phyloP scores from a whole-genome alignment of 73 alveolate genomes.

The Symbiodinium pilosum region DNA sequence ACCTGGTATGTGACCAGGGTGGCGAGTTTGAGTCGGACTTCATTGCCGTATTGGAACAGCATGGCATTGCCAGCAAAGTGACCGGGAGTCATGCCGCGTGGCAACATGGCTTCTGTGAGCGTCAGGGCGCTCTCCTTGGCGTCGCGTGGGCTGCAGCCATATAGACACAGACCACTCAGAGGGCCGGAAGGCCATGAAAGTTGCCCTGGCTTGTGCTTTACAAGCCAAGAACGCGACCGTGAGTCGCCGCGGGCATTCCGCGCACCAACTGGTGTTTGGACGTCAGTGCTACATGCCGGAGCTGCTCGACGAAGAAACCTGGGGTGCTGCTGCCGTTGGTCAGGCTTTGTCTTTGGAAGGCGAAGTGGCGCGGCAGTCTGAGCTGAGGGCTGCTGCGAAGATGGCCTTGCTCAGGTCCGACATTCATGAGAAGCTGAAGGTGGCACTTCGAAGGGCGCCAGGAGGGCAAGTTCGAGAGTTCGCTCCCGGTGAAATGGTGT shows the following conservation, averaged over 20 bases:
- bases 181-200: neutral
- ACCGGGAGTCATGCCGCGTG: neutral
- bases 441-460: neutral
- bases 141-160: neutral
- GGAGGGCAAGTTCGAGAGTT: neutral
- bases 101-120: neutral
- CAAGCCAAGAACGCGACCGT: neutral
- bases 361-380: neutral
- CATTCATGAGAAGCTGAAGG: neutral
- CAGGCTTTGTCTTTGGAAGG: conserved; percentile 5
- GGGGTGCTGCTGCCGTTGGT: neutral
- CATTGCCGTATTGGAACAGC: neutral
- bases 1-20: neutral
- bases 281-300: neutral
- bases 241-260: neutral
- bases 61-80: neutral
- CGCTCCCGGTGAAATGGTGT: neutral
- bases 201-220: neutral
- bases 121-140: neutral
- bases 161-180: neutral
- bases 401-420: neutral
- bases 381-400: neutral
- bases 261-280: neutral
- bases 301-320: neutral
- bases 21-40: neutral